Evolutionary conservation across 2,329 filamentous ascomycete genomes (phyloP), one percentile per base, ranked within the genome.

Genomic region (Cladosporium sphaerospermum): DNA sequence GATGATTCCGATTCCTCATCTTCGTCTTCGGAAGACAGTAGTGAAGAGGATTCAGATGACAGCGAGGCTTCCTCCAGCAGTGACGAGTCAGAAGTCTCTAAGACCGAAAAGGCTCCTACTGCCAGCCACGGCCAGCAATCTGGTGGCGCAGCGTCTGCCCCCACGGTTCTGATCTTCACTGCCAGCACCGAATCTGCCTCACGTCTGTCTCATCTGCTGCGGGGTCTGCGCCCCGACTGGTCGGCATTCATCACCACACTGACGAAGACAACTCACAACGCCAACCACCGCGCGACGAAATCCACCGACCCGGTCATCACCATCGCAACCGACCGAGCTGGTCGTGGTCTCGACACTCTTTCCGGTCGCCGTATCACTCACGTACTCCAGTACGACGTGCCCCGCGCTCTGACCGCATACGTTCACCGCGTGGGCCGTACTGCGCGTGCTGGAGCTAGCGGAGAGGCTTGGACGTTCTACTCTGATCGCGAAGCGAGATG

Each of bases 381-480:
- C 65, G 89, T 97, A 44, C 76, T 97, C 70, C 96, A 96, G 73
- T 97, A 97, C 74, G 92, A 96, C 67, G 78, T 96, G 48, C 92
- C 92, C 0, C 79, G 83, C 4, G 91, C 85, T 63, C 75, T 90
- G 33, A 86, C 86, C 5, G 86, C 84, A 19, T 97, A 97, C 63
- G 84, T 97, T 4, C 93, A 97, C 68, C 85, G 93, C 39, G 89
- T 96, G 1, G 92, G 93, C 36, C 83, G 93, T 53, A 96, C 92
- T 1, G 92, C 92, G 0, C 80, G 91, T 67, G 93, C 89, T 0
- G 89, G 87, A 1, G 82, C 83, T 52, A 61, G 73, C 1, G 92
- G 92, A 1, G 78, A 83, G 45, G 89, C 92, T 0, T 96, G 90
- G 88, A 96, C 90, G 0, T 73, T 99, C 10, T 84, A 95, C 45